phyloP scores from a whole-genome alignment of 192 early-diverging fungal species.

The Coemansia sp. region DNA sequence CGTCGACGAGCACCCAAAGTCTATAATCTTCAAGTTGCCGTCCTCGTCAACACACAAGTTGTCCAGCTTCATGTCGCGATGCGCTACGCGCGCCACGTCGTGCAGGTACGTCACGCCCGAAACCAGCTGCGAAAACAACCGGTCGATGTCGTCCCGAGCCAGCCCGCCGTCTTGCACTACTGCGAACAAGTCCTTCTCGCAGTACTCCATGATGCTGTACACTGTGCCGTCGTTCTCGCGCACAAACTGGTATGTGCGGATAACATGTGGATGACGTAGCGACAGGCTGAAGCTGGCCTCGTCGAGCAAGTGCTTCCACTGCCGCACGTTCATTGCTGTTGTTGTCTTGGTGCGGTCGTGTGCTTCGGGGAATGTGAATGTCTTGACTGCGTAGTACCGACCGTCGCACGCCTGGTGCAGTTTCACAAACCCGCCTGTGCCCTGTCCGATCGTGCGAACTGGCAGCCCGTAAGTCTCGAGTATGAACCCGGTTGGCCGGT shows the following conservation, averaged over 20 bases:
- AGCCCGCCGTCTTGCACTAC: constrained; percentile 75
- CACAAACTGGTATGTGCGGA: constrained; percentile 74
- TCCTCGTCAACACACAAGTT: constrained; percentile 76
- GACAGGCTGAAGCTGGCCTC: constrained; percentile 56
- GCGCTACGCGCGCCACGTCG: constrained; percentile 70
- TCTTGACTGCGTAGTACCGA: constrained; percentile 53
- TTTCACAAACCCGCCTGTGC: constrained; percentile 55
- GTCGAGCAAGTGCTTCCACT: constrained; percentile 53
- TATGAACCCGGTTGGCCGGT: constrained; percentile 51
- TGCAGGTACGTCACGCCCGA: constrained; percentile 77
- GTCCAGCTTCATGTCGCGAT: constrained; percentile 84
- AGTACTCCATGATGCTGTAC: constrained; percentile 89
- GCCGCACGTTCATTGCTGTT: constrained; percentile 43
- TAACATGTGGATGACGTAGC: constrained; percentile 74
- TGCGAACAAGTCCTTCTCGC: constrained; percentile 82
- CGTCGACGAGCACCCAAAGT: constrained; percentile 83
- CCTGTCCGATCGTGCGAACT: constrained; percentile 51
- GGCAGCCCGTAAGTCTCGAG: constrained; percentile 49
- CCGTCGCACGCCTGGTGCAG: constrained; percentile 55
- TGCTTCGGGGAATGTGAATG: constrained; percentile 46
- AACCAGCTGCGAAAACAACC: constrained; percentile 79
- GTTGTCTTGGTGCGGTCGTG: constrained; percentile 37
- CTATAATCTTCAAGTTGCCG: constrained; percentile 80
- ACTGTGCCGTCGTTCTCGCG: constrained; percentile 62
- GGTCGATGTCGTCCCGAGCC: constrained; percentile 72